Base-by-base conservation (phyloP, 345 rosid species). In the Clausena lansium region DNA sequence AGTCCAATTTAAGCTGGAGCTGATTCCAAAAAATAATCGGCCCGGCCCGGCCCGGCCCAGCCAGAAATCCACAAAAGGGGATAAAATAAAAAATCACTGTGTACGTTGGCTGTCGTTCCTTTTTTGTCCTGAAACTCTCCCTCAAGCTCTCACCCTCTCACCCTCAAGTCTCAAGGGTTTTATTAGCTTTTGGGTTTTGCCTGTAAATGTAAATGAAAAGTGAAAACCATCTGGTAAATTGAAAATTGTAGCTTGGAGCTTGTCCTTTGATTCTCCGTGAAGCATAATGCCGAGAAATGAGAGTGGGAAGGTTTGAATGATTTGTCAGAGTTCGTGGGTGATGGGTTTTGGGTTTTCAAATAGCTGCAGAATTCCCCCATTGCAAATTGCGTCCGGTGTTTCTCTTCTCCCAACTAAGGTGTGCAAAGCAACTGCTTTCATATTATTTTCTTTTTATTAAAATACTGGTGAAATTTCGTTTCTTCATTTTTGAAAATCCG, bases 341-440 rank as follows among this genome's bases (percentile, higher is more conserved):
- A 54, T 81, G 64, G 65, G 77, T 41, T 66, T 69, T 79, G 80
- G 70, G 45, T 68, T 60, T 64, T 69, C 84, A 78, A 77, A 73
- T 59, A 58, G 32, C 50, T 45, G 50, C 81, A 78, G 75, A 70
- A 28, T 66, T 75, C 27, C 66, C 60, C 33, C 59, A 47, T 64
- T 64, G 11, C 80, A 39, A 28, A 75, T 72, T 68, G 11, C 79
- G 3, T 27, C 74, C 76, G 78, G 78, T 15, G 70, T 74, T 67
- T 39, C 67, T 15, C 41, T 68, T 75, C 75, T 71, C 78, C 50
- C 80, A 73, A 75, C 81, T 45, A 85, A 82, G 86, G 88, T 45
- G 50, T 45, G 17, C 17, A 75, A 82, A 84, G 81, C 36, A 63
- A 64, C 36, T 27, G 9, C 17, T 45, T 45, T 45, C 50, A 14